These are phyloP conservation scores for Manihot esculenta DNA, from an alignment of 441 rosid genomes.

Conservation along the genomic window DNA sequence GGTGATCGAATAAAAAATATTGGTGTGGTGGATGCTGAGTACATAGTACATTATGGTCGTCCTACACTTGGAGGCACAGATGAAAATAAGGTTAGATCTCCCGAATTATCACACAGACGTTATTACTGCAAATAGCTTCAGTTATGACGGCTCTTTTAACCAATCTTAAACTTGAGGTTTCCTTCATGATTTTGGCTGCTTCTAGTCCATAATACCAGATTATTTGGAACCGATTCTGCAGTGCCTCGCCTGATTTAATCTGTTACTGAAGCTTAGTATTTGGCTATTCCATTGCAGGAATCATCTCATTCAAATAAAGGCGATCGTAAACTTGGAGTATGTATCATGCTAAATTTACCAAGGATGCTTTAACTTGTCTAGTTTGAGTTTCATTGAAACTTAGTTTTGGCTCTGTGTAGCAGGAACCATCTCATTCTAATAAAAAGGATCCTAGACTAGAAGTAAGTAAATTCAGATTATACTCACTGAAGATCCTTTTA, in stretches of 20 bases:
- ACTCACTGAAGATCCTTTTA: too few relatives aligned
- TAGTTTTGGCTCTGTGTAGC: conserved; percentile 17
- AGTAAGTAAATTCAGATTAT: conserved; percentile 32
- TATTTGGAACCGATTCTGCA: not conserved
- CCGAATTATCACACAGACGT: not conserved
- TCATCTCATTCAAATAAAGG: not conserved
- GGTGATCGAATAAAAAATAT: conserved; percentile 59
- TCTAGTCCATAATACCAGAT: not conserved
- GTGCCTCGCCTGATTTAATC: not conserved
- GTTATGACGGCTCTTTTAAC: too few relatives aligned
- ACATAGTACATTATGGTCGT: conserved; percentile 54
- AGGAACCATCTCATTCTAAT: conserved; percentile 29
- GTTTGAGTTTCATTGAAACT: not conserved
- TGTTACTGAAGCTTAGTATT: not conserved
- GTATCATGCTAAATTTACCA: not conserved
- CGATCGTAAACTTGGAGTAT: not conserved
- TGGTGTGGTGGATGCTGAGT: conserved; percentile 73
- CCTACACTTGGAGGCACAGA: conserved; percentile 60
- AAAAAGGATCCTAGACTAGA: conserved; percentile 47
- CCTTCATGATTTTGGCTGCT: not conserved
- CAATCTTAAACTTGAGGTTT: not conserved
- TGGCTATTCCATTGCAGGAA: not conserved
- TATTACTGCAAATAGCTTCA: not conserved
- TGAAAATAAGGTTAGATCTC: conserved; percentile 34
- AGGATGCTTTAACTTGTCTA: not conserved